Percentiles rank a stretch among this genome's conserved stretches.
Evolutionary conservation across 2,329 filamentous ascomycete species (phyloP).

Genomic region (Sporothrix pseudoabietina): DNA sequence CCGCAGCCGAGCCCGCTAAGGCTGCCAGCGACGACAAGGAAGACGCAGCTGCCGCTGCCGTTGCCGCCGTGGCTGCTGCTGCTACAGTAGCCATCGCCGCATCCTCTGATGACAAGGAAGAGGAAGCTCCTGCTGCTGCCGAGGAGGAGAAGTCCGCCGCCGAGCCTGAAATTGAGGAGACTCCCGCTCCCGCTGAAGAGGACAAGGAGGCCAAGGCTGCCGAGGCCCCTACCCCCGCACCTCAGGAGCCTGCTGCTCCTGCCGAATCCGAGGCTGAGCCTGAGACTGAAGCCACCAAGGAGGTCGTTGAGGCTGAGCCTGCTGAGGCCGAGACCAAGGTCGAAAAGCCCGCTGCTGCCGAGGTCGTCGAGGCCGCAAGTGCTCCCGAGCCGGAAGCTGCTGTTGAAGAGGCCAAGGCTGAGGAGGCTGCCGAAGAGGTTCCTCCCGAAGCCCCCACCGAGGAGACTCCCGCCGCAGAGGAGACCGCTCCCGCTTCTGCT

Average conservation of each 20-base stretch:
- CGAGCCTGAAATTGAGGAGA: not conserved
- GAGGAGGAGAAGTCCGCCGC: not conserved
- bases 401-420: not conserved
- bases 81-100: not conserved
- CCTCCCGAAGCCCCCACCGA: not conserved
- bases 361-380: not conserved
- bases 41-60: not conserved
- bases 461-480: not conserved
- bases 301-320: conserved; percentile 20
- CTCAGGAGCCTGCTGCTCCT: not conserved
- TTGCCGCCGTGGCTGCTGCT: conserved; percentile 6
- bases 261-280: not conserved
- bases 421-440: not conserved
- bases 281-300: not conserved
- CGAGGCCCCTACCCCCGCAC: not conserved
- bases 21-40: not conserved
- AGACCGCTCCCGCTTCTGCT: not conserved
- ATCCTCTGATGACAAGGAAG: not conserved
- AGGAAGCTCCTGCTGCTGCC: conserved; percentile 10
- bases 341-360: conserved; percentile 13
- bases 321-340: not conserved
- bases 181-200: conserved; percentile 5
- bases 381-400: not conserved
- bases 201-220: conserved; percentile 13
- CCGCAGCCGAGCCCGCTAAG: not conserved